Percentiles rank a stretch among this genome's conserved stretches.
Conservation (phyloP, 495 filamentous ascomycete species). For the Hypoxylon perforatum region DNA sequence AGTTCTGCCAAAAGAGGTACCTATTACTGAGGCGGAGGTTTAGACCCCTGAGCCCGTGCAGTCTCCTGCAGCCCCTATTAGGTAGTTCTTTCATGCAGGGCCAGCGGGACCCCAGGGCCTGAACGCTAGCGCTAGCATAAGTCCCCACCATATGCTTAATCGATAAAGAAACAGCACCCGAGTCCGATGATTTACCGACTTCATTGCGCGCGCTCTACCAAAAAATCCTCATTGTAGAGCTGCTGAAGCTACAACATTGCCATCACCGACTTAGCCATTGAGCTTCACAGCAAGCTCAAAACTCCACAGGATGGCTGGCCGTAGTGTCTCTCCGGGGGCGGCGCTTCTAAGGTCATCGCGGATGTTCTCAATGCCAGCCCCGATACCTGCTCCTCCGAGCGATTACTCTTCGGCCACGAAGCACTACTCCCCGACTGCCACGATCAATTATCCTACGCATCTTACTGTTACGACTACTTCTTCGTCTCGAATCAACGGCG, state of each 20-base stretch:
- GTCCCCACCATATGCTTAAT: conserved; percentile 8
- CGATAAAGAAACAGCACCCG: conserved; percentile 27
- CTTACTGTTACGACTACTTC: conserved; percentile 84
- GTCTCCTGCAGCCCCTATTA: conserved; percentile 8
- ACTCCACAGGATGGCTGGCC: conserved; percentile 39
- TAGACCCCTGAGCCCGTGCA: conserved; percentile 31
- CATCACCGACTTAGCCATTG: conserved; percentile 25
- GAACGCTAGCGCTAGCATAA: conserved; percentile 7
- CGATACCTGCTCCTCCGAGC: conserved; percentile 56
- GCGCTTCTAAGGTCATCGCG: conserved; percentile 69
- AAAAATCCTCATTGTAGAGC: conserved; percentile 34
- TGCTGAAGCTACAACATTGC: conserved; percentile 3
- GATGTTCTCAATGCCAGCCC: conserved; percentile 65
- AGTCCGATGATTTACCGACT: conserved; percentile 35
- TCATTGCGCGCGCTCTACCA: conserved; percentile 2
- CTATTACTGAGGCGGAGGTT: not conserved
- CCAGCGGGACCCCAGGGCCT: not conserved
- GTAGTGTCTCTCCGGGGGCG: conserved; percentile 67
- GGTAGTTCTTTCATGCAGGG: not conserved
- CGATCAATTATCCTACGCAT: conserved; percentile 80
- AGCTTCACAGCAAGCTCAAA: conserved; percentile 23
- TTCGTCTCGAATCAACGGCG: conserved; percentile 79
- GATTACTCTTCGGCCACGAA: conserved; percentile 51
- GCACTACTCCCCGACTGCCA: conserved; percentile 64
- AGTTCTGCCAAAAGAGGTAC: not conserved